Evolutionary conservation across 2,329 filamentous ascomycete genomes (phyloP), one percentile per base, ranked within the genome.

Genomic region (Xylaria sp.): DNA sequence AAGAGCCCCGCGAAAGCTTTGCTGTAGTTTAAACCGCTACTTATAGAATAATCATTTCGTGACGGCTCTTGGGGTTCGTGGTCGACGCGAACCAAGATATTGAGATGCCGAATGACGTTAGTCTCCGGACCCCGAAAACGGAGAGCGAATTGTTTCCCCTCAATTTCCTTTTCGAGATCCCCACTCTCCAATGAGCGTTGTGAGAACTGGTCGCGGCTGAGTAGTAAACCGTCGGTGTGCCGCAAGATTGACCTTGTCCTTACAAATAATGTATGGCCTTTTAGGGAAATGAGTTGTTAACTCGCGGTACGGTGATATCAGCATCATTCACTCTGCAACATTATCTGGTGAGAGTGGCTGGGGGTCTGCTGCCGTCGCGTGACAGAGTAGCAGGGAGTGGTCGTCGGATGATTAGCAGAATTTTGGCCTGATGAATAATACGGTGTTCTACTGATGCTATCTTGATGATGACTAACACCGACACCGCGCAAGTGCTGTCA

Each of bases 91-190:
- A 25, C 28, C 31, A 23, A n/a, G 13, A 62, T 43, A 8, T 33
- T 36, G 23, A 7, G n/a, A 23, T 58, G 18, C 28, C n/a, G 8
- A 64, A 68, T 57, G 61, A 57, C 28, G 49, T 33, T 51, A 56
- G n/a, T 56, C 48, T 41, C 60, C 49, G 48, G 59, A 56, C 13
- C 46, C 65, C 61, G 56, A 61, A 61, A 57, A 46, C 66, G 61
- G 66, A 64, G 66, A 51, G 10, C 25, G 15, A 59, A 49, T n/a
- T 7, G n/a, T 9, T 25, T 55, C 66, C 61, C 66, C 56, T 59
- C 55, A 58, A n/a, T 13, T 28, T 15, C 31, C 39, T 46, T 13
- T 15, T 36, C 12, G 5, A 46, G 65, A 52, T 68, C 66, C 66
- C 56, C 60, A 56, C 18, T 48, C n/a, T 36, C 62, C 62, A 60